Evolutionary conservation across 306 rosid genomes (phyloP).

Genomic region (Pyrus pyrifolia): DNA sequence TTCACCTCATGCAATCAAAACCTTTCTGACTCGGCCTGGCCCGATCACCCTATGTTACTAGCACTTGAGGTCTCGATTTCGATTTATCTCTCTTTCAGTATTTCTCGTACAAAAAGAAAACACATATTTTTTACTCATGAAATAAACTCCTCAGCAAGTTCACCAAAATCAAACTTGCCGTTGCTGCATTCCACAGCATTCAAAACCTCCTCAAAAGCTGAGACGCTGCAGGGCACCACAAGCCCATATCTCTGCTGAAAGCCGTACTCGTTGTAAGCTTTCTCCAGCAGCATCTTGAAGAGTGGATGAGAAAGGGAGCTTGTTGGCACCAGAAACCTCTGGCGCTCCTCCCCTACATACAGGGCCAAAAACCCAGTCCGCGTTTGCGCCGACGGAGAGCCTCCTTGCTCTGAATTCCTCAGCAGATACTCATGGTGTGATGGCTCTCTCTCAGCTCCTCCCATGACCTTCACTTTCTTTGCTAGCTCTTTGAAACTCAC

Average conservation of each 20-base stretch:
- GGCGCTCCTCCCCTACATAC: constrained; percentile 71
- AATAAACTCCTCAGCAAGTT: constrained; percentile 58
- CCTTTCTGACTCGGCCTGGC: neutral
- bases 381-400: constrained; percentile 23
- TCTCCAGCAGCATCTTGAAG: constrained; percentile 79
- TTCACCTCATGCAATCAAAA: neutral
- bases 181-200: constrained; percentile 62
- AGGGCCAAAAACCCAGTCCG: constrained; percentile 72
- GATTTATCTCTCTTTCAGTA: neutral
- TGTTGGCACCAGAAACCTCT: constrained; percentile 64
- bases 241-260: constrained; percentile 68
- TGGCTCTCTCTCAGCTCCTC: constrained; percentile 20
- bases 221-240: constrained; percentile 68
- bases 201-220: constrained; percentile 64
- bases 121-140: neutral
- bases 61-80: neutral
- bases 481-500: constrained; percentile 58
- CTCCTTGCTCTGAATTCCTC: constrained; percentile 24
- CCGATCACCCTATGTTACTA: neutral
- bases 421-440: constrained; percentile 39
- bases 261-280: constrained; percentile 72
- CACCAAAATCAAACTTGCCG: constrained; percentile 67
- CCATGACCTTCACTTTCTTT: constrained; percentile 42
- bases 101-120: neutral
- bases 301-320: constrained; percentile 77